A percentile compares a stretch with the other conserved stretches of the same genome.
Evolutionary conservation across 2,329 filamentous ascomycete species (phyloP).

Genomic region (Arthrobotrys pseudoclavata): DNA sequence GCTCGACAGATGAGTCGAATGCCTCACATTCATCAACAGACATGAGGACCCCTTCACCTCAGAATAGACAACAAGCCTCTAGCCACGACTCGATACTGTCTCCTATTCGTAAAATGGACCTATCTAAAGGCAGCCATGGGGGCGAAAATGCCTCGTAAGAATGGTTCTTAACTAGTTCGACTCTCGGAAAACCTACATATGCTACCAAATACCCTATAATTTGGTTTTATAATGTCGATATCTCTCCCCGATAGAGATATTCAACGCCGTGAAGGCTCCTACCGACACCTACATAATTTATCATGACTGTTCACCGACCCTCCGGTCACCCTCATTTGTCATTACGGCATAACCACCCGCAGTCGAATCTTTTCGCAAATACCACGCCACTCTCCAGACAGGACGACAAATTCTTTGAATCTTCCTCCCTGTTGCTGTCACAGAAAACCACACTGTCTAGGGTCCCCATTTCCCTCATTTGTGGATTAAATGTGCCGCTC

Average conservation of each 20-base stretch:
- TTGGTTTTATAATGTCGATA: neutral
- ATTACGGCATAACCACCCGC: neutral
- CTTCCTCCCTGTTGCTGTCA: neutral
- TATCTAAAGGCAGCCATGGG: constrained; percentile 23
- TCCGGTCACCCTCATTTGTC: neutral
- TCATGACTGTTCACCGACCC: neutral
- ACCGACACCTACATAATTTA: neutral
- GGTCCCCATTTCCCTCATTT: neutral
- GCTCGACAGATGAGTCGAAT: constrained; percentile 40
- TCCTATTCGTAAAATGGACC: constrained; percentile 45
- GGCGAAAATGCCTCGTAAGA: constrained; percentile 33
- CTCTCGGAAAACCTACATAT: neutral
- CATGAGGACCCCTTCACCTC: constrained; percentile 29
- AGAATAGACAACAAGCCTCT: constrained; percentile 14
- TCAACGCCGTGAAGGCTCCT: neutral
- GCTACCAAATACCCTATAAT: neutral
- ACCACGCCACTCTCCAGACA: neutral
- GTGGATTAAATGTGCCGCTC: neutral
- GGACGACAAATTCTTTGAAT: neutral
- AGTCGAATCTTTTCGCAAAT: neutral
- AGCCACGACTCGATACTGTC: constrained; percentile 43
- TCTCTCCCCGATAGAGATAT: neutral
- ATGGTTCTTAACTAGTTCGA: neutral
- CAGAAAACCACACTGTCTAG: neutral
- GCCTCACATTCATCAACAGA: constrained; percentile 22